These are phyloP conservation scores for Tetraselmis striata DNA, from an alignment of 139 green algal genomes.

Conservation along the genomic window DNA sequence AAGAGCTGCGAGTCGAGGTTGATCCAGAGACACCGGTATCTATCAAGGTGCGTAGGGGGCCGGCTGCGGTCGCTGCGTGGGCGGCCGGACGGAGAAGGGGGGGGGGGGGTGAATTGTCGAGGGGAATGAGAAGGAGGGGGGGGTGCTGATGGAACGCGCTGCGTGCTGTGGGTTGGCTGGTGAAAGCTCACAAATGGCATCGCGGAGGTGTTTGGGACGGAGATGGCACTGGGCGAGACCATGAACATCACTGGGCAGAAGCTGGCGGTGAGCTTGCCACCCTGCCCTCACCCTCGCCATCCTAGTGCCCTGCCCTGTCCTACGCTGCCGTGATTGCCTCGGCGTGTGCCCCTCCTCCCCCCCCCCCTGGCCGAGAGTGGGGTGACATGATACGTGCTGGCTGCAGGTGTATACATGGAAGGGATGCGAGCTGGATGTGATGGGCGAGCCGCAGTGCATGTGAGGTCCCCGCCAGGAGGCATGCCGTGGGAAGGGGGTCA, in stretches of 20 bases:
- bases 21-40: conserved; percentile 27
- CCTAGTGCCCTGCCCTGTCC: too few species aligned
- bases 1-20: conserved; percentile 46
- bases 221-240: conserved; percentile 52
- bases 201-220: conserved; percentile 83
- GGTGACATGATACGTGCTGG: too few species aligned
- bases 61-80: not conserved
- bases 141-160: not conserved
- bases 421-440: conserved; percentile 57
- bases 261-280: conserved; percentile 48
- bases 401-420: conserved; percentile 73
- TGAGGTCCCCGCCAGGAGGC: conserved; percentile 16
- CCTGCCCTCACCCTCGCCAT: not conserved
- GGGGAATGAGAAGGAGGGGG: not conserved
- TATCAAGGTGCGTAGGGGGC: conserved; percentile 23
- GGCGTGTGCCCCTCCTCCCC: not conserved
- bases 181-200: conserved; percentile 59
- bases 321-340: not conserved
- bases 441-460: conserved; percentile 41
- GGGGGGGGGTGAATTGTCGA: too few species aligned
- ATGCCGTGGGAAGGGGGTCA: too few species aligned
- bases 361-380: too few species aligned
- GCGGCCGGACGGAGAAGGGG: too few species aligned
- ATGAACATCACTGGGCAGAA: conserved; percentile 60
- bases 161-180: conserved; percentile 1